Conservation (phyloP, 2,329 filamentous ascomycete species). For the Aspergillus uvarum region DNA sequence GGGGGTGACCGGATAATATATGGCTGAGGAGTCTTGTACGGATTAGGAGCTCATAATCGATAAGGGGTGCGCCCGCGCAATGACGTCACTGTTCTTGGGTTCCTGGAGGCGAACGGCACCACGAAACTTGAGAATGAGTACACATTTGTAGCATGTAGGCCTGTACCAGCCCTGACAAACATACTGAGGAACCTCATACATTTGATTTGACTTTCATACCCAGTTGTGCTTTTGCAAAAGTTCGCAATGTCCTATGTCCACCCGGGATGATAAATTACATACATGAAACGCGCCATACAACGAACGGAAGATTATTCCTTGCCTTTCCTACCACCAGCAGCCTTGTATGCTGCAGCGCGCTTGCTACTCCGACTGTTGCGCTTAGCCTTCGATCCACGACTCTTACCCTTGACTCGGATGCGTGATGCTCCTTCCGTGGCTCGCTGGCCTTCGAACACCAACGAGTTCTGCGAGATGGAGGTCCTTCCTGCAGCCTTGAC, state of each 20-base stretch:
- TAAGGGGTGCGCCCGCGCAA: not conserved
- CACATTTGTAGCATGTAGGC: too few relatives aligned
- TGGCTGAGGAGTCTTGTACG: not conserved
- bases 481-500: constrained; percentile 30
- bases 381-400: constrained; percentile 42
- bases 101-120: not conserved
- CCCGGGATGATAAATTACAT: not conserved
- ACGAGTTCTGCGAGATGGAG: constrained; percentile 32
- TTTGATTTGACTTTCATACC: not conserved
- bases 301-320: constrained; percentile 1
- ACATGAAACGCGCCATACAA: not conserved
- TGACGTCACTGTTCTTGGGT: not conserved
- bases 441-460: constrained; percentile 49
- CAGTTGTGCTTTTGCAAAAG: not conserved
- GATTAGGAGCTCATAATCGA: not conserved
- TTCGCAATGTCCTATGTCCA: not conserved
- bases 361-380: constrained; percentile 43
- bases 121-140: too few relatives aligned
- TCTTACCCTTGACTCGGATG: constrained; percentile 40
- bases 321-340: constrained; percentile 34
- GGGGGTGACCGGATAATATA: not conserved
- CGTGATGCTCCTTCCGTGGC: constrained; percentile 35
- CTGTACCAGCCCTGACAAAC: too few relatives aligned
- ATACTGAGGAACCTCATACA: not conserved
- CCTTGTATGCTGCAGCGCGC: constrained; percentile 45